These are phyloP conservation scores for Picochlorum sp. DNA, from an alignment of 139 green algal species.

Conservation along the genomic window DNA sequence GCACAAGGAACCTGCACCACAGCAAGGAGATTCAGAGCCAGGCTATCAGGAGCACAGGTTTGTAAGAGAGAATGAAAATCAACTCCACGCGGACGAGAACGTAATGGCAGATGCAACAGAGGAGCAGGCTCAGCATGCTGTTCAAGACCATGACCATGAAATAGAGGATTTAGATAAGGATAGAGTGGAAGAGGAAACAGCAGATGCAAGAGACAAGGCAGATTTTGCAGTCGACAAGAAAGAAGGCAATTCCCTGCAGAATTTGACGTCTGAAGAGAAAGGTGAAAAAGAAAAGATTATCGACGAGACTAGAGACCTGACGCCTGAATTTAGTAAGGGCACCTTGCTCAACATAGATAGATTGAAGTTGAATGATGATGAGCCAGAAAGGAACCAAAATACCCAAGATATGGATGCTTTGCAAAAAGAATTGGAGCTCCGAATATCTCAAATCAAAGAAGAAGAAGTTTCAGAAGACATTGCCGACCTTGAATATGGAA, in stretches of 20 bases:
- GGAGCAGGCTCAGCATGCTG: neutral
- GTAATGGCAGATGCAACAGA: neutral
- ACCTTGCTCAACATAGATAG: conserved; percentile 7
- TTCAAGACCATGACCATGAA: neutral
- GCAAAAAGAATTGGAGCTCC: conserved; percentile 45
- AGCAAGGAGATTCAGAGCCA: neutral
- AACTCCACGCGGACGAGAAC: neutral
- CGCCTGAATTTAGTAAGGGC: conserved; percentile 20
- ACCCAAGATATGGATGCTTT: conserved; percentile 30
- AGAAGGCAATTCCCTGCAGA: conserved; percentile 5
- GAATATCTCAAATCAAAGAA: conserved; percentile 26
- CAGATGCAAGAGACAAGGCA: neutral
- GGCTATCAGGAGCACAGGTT: neutral
- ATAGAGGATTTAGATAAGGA: neutral
- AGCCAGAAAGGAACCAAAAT: conserved; percentile 6
- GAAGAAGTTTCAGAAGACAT: conserved; percentile 8
- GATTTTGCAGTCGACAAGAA: conserved; percentile 11
- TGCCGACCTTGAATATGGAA: conserved; percentile 22
- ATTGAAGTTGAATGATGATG: conserved; percentile 13
- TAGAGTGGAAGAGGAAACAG: conserved; percentile 4
- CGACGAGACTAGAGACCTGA: conserved; percentile 22
- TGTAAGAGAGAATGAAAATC: neutral
- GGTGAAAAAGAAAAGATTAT: conserved; percentile 2
- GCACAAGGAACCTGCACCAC: conserved; percentile 8
- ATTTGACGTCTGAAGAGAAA: conserved; percentile 11